phyloP scores from a whole-genome alignment of 768 basidiomycete genomes.

The Lactarius trivialis region DNA sequence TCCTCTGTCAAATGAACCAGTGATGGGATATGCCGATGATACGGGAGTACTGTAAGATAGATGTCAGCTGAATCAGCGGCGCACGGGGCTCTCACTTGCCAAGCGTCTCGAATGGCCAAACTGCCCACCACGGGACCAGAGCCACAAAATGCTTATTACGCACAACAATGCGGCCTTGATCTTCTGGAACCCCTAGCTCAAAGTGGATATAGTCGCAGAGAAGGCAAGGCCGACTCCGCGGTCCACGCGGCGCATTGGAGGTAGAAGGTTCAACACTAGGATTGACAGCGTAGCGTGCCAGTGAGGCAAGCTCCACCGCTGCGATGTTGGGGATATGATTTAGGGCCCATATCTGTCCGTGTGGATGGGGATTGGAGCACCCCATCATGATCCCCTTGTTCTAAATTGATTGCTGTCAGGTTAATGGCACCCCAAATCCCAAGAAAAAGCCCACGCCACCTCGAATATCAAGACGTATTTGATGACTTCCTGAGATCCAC shows the following conservation, averaged over 20 bases:
- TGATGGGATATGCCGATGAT: slow-evolving; percentile 72
- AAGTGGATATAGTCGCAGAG: slow-evolving; percentile 74
- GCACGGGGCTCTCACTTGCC: slow-evolving; percentile 35
- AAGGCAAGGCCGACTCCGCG: slow-evolving; percentile 55
- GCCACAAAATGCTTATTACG: slow-evolving; percentile 75
- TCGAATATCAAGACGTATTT: slow-evolving; percentile 87
- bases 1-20: slow-evolving; percentile 50
- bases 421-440: neutral
- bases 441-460: slow-evolving; percentile 34
- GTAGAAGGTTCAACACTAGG: slow-evolving; percentile 32
- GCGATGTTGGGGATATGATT: slow-evolving; percentile 67
- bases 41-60: slow-evolving; percentile 53
- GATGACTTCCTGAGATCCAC: slow-evolving; percentile 61
- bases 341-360: slow-evolving; percentile 84
- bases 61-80: slow-evolving; percentile 6
- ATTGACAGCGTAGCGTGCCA: slow-evolving; percentile 43
- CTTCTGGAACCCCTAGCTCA: slow-evolving; percentile 42
- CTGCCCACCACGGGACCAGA: slow-evolving; percentile 92
- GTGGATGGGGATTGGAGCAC: slow-evolving; percentile 90
- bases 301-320: slow-evolving; percentile 53
- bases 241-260: slow-evolving; percentile 49
- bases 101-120: slow-evolving; percentile 87
- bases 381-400: slow-evolving; percentile 96
- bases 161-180: slow-evolving; percentile 57
- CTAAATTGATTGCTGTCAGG: slow-evolving; percentile 32